phyloP scores from a whole-genome alignment of 2,329 filamentous ascomycete species.

The Purpureocillium takamizusanense region DNA sequence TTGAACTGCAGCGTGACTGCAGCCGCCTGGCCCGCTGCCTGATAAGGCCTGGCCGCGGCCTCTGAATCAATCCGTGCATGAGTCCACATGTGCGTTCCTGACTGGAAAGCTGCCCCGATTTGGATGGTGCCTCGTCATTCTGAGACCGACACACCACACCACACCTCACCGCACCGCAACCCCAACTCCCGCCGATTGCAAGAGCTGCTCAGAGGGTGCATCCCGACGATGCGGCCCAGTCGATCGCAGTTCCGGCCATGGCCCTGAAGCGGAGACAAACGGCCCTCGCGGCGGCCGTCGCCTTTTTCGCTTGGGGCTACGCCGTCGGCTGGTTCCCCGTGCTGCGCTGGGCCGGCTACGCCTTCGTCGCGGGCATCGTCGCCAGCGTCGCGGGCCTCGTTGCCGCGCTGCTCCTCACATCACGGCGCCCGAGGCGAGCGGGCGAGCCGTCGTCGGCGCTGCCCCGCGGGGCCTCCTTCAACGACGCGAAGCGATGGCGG shows the following conservation, averaged over 20 bases:
- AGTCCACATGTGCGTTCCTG: too few species aligned
- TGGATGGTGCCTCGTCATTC: too few species aligned
- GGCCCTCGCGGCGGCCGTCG: conserved; percentile 56
- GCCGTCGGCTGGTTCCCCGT: conserved; percentile 73
- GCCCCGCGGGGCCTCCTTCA: conserved; percentile 46
- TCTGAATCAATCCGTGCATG: too few species aligned
- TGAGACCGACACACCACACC: too few species aligned
- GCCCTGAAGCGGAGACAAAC: conserved; percentile 67
- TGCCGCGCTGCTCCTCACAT: conserved; percentile 45
- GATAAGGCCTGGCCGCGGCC: too few species aligned
- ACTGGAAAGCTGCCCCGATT: too few species aligned
- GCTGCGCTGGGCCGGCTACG: conserved; percentile 77
- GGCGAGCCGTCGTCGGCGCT: conserved; percentile 23
- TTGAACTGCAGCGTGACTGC: too few species aligned
- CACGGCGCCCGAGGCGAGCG: conserved; percentile 33
- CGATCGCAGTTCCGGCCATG: conserved; percentile 36
- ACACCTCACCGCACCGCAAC: too few species aligned
- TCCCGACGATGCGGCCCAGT: conserved; percentile 17
- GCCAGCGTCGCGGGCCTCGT: conserved; percentile 45
- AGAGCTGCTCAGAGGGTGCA: neutral
- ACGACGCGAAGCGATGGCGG: conserved; percentile 56
- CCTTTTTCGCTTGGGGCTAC: conserved; percentile 83
- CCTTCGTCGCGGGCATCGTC: conserved; percentile 63
- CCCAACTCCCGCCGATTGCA: neutral
- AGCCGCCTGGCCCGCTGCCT: too few species aligned